Conservation (phyloP, 768 basidiomycete genomes). For the Mycena chlorophos region DNA sequence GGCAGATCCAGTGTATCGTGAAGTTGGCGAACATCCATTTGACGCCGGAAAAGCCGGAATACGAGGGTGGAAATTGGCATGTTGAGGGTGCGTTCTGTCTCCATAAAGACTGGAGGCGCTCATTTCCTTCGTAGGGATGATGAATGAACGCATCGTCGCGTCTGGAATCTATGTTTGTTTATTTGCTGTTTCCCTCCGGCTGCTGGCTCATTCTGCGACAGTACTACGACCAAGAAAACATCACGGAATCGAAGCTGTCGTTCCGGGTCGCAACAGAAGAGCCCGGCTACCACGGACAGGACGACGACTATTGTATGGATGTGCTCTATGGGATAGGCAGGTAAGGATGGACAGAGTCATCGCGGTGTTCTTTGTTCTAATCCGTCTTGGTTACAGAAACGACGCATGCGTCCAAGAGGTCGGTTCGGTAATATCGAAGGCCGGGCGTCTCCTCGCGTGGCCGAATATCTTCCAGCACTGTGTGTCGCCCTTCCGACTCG, state of each 20-base stretch:
- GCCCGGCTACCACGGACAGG: constrained; percentile 27
- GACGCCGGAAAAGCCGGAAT: constrained; percentile 38
- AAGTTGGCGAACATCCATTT: constrained; percentile 40
- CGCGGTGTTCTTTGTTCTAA: constrained; percentile 29
- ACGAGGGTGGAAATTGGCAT: constrained; percentile 40
- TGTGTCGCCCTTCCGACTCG: constrained; percentile 22
- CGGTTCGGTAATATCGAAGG: constrained; percentile 35
- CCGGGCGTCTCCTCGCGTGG: constrained; percentile 40
- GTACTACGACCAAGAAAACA: constrained; percentile 34
- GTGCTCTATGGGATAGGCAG: neutral
- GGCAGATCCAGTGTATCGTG: constrained; percentile 37
- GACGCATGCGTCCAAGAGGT: constrained; percentile 30
- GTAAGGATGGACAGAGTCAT: constrained; percentile 28
- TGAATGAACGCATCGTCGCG: constrained; percentile 28
- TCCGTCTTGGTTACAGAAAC: constrained; percentile 12
- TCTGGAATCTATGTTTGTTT: no score
- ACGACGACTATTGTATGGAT: neutral
- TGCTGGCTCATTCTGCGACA: no score
- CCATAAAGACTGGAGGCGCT: neutral
- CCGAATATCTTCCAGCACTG: constrained; percentile 45
- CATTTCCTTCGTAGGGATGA: no score
- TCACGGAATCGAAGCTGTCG: constrained; percentile 29
- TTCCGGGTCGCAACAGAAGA: constrained; percentile 30
- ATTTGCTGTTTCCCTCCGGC: no score
- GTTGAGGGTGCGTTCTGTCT: constrained; percentile 31